A percentile compares a stretch with the other conserved stretches of the same genome.
Conservation (phyloP, 306 rosid genomes). For the barrel medic (Medicago truncatula) region DNA sequence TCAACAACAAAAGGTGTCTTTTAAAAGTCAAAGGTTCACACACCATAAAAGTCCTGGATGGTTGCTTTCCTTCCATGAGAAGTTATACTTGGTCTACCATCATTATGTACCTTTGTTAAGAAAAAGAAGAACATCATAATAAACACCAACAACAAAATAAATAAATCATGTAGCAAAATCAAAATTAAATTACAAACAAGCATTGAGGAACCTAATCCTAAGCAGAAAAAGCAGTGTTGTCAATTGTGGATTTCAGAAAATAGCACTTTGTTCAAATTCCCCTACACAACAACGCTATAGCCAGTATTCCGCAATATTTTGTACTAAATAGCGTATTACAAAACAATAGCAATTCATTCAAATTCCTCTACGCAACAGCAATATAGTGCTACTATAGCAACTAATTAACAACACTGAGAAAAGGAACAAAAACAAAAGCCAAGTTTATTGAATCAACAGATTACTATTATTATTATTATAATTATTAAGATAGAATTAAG, state of each 20-base stretch:
- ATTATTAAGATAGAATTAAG: no score
- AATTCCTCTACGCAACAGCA: no score
- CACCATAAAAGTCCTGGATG: constrained; percentile 86
- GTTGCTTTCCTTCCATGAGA: constrained; percentile 89
- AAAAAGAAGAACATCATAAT: not conserved
- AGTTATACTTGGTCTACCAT: constrained; percentile 70
- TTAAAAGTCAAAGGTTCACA: constrained; percentile 39
- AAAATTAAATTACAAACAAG: not conserved
- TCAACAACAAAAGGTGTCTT: constrained; percentile 9
- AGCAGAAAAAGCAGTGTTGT: constrained; percentile 3
- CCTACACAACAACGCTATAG: no score
- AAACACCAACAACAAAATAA: not conserved
- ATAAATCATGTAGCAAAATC: not conserved
- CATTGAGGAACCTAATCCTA: not conserved
- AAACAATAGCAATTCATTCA: no score
- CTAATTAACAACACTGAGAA: not conserved
- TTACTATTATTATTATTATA: no score
- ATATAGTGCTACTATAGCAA: no score
- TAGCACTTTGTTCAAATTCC: no score
- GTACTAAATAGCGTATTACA: no score
- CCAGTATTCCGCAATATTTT: no score
- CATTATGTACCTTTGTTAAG: constrained; percentile 67
- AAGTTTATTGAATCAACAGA: constrained; percentile 3
- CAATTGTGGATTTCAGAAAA: no score
- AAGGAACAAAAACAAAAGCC: constrained; percentile 2